Base-by-base conservation (phyloP, 352 stramenopile genomes). In the Peronospora farinosa region DNA sequence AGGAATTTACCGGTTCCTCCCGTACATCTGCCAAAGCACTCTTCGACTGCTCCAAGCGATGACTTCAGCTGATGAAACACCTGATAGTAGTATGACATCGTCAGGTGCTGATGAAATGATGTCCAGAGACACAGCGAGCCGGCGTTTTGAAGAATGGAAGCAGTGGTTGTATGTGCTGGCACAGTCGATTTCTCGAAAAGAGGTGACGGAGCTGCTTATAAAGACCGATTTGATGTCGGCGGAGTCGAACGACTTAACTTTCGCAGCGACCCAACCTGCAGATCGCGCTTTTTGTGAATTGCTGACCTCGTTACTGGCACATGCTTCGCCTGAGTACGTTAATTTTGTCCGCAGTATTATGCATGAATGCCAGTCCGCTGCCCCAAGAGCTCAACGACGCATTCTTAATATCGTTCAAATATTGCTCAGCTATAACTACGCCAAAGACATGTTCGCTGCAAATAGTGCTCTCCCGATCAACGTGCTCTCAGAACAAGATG, bases 171-270 rank as follows among this genome's bases (percentile, higher is more conserved):
- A 53, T 50, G 38, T 83, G 7, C 41, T 87, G 12, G 69, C 75
- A 1, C 52, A 53, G n/a, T 46, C 39, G 2, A 57, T 83, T 39
- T 86, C 73, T 1, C 57, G 63, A 25, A 65, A 60, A 38, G 67
- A 86, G 17, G 69, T 86, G 12, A 77, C 71, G 6, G 50, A 74
- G 10, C 60, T 71, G 17, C 43, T 86, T 11, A 57, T 86, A 3
- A 71, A 88, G 45, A 65, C 78, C 0, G 75, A 88, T 30, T 30
- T 86, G 21, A 63, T 76, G 54, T 30, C 75, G 31, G 63, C 53
- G 8, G 66, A 75, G 33, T 68, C 70, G 23, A 58, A 66, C 25
- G 50, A 72, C 13, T 7, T 57, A 12, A 39, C 57, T 31, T 28
- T 63, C 7, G 17, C 33, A 19, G 2, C 32, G 19, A 36, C 60